Evolutionary conservation across 1,139 yeast species (phyloP).

Genomic region (Pichia sp.): DNA sequence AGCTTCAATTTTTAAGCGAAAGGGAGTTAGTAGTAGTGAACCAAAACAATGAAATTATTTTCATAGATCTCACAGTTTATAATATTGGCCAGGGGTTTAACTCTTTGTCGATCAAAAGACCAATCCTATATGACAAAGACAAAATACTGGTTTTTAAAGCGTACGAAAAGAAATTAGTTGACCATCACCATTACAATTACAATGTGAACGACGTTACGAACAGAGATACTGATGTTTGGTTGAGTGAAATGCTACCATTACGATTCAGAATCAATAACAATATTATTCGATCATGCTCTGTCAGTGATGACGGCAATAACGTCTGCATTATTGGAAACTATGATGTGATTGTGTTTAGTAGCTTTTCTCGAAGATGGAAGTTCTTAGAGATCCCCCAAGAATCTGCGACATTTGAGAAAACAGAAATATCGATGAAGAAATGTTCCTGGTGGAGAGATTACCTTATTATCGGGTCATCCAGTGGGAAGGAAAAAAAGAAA

Average conservation of each 20-base stretch:
- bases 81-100: conserved; percentile 27
- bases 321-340: conserved; percentile 35
- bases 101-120: conserved; percentile 29
- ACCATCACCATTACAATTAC: conserved; percentile 25
- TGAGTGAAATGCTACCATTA: conserved; percentile 28
- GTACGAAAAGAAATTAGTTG: conserved; percentile 31
- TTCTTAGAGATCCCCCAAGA: conserved; percentile 29
- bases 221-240: conserved; percentile 32
- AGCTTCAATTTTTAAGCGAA: conserved; percentile 24
- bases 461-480: conserved; percentile 26
- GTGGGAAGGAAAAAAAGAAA: conserved; percentile 16
- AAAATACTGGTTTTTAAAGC: conserved; percentile 30
- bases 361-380: conserved; percentile 33
- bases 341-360: conserved; percentile 32
- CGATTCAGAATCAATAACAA: conserved; percentile 27
- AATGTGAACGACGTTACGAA: conserved; percentile 20
- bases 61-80: conserved; percentile 23
- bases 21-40: conserved; percentile 24
- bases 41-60: conserved; percentile 19
- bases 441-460: conserved; percentile 33
- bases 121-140: conserved; percentile 28
- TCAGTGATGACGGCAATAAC: conserved; percentile 35
- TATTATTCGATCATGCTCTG: conserved; percentile 29
- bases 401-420: conserved; percentile 26
- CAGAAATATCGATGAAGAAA: conserved; percentile 24